Percentiles rank a stretch among this genome's conserved stretches.
phyloP scores from a whole-genome alignment of 768 basidiomycete genomes.

The Leucogyrophana mollusca region DNA sequence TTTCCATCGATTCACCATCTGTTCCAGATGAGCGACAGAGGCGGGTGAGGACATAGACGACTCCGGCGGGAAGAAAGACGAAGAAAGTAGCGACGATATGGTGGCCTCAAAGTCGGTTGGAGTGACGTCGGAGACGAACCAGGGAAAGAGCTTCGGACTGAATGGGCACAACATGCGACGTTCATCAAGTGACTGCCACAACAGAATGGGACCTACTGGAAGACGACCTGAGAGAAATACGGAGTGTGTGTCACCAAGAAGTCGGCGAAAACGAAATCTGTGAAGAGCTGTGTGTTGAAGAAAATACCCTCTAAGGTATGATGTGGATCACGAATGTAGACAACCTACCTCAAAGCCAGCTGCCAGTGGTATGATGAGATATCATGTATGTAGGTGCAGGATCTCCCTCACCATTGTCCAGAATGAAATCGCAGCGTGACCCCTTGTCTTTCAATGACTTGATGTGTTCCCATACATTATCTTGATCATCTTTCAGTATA shows the following conservation, averaged over 20 bases:
- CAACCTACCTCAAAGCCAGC: conserved; percentile 84
- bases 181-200: not conserved
- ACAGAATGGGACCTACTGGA: conserved; percentile 64
- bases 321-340: not conserved
- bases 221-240: conserved; percentile 76
- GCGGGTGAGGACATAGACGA: conserved; percentile 20
- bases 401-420: conserved; percentile 75
- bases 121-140: conserved; percentile 96
- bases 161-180: not conserved
- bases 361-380: conserved; percentile 25
- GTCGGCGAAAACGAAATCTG: conserved; percentile 90
- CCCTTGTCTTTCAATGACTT: conserved; percentile 47
- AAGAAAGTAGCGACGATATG: conserved; percentile 53
- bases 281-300: conserved; percentile 65
- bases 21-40: conserved; percentile 43
- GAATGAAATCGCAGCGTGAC: conserved; percentile 72
- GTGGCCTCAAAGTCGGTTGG: conserved; percentile 76
- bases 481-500: conserved; percentile 84
- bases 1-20: conserved; percentile 72
- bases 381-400: not conserved
- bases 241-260: conserved; percentile 91
- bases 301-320: not conserved
- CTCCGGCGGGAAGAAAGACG: conserved; percentile 54
- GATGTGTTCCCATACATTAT: conserved; percentile 70
- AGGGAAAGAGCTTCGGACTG: conserved; percentile 92